A percentile compares a stretch with the other conserved stretches of the same genome.
Conservation (phyloP, 176 grass and related monocot genomes). For the Triticum turgidum region DNA sequence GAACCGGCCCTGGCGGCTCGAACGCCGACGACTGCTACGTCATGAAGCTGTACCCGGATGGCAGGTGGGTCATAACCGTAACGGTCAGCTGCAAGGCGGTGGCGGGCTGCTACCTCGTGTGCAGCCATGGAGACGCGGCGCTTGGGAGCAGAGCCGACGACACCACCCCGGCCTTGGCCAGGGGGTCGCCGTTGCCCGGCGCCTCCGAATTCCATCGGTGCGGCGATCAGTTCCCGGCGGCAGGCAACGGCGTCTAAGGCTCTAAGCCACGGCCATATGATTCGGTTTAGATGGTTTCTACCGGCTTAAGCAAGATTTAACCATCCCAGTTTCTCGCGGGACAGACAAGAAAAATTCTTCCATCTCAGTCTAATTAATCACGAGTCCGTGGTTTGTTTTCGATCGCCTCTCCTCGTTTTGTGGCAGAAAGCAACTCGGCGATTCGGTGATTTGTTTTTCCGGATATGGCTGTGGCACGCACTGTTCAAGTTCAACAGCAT, state of each 20-base stretch:
- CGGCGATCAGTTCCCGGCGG: conserved; percentile 8
- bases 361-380: not conserved
- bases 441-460: conserved; percentile 19
- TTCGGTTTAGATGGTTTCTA: not conserved
- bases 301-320: not conserved
- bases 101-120: conserved; percentile 36
- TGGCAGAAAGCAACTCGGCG: not conserved
- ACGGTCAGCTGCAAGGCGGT: conserved; percentile 24
- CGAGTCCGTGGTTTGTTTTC: not conserved
- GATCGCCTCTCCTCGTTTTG: not conserved
- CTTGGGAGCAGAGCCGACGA: not conserved
- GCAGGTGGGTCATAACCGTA: conserved; percentile 28
- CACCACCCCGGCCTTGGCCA: not conserved
- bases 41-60: conserved; percentile 42
- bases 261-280: not conserved
- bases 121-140: not conserved
- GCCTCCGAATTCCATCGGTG: conserved; percentile 31
- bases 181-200: not conserved
- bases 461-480: not conserved
- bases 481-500: not conserved
- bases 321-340: not conserved
- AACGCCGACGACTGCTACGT: conserved; percentile 35
- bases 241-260: not conserved
- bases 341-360: not conserved
- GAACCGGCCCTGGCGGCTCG: not conserved